Evolutionary conservation across 768 basidiomycete species (phyloP).

Genomic region (Phylloporus sp.): DNA sequence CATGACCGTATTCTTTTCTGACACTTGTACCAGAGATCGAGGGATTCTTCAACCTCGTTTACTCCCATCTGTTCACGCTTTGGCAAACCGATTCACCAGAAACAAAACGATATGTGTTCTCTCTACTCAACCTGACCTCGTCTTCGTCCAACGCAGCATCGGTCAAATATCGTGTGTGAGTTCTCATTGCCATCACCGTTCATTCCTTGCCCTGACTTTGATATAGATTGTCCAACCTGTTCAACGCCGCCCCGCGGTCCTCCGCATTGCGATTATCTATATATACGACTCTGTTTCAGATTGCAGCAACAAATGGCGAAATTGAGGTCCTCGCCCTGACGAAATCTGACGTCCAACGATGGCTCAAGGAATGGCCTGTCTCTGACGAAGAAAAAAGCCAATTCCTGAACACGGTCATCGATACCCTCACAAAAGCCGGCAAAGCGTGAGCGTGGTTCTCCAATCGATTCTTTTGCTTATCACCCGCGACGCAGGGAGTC

Average conservation of each 20-base stretch:
- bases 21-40: constrained; percentile 58
- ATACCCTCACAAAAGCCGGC: constrained; percentile 53
- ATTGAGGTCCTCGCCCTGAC: constrained; percentile 59
- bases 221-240: constrained; percentile 71
- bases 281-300: constrained; percentile 56
- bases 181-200: not conserved
- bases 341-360: constrained; percentile 62
- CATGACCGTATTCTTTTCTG: constrained; percentile 1
- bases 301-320: constrained; percentile 59
- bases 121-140: constrained; percentile 53
- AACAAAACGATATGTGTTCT: constrained; percentile 45
- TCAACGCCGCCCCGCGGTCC: constrained; percentile 67
- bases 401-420: constrained; percentile 63
- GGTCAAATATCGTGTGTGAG: constrained; percentile 73
- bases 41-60: constrained; percentile 84
- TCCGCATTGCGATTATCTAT: constrained; percentile 64
- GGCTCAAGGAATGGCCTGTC: constrained; percentile 75
- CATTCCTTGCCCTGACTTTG: constrained; percentile 3
- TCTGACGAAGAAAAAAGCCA: constrained; percentile 56
- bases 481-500: constrained; percentile 38
- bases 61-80: constrained; percentile 64
- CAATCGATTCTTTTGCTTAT: not conserved
- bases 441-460: constrained; percentile 50
- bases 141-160: constrained; percentile 49
- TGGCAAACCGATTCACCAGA: constrained; percentile 54